phyloP scores from a whole-genome alignment of 2,329 filamentous ascomycete genomes.

The Elsinoe necatrix region DNA sequence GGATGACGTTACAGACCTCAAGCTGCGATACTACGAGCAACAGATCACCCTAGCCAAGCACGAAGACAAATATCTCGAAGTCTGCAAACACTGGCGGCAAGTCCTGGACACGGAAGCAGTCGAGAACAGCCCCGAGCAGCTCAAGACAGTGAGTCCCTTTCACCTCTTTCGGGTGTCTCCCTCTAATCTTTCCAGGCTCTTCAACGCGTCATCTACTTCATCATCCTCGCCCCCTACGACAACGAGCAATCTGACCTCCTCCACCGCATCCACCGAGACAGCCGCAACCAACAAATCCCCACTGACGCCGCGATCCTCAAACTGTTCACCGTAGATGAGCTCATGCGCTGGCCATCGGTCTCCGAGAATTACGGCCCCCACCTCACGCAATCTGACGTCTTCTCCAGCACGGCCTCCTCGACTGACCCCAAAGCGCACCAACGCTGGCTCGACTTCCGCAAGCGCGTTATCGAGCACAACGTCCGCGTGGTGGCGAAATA shows the following conservation, averaged over 20 bases:
- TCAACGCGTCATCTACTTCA: slow-evolving; percentile 93
- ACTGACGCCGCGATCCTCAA: slow-evolving; percentile 81
- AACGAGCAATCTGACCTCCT: slow-evolving; percentile 98
- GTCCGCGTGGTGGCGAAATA: slow-evolving; percentile 96
- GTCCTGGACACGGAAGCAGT: slow-evolving; percentile 94
- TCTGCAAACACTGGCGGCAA: slow-evolving; percentile 96
- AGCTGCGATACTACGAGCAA: slow-evolving; percentile 93
- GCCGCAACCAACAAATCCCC: slow-evolving; percentile 64
- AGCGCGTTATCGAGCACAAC: slow-evolving; percentile 98
- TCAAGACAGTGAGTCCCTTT: slow-evolving; percentile 61
- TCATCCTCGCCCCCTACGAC: slow-evolving; percentile 92
- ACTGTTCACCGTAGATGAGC: slow-evolving; percentile 87
- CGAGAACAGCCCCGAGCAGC: slow-evolving; percentile 76
- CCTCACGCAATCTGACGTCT: slow-evolving; percentile 82
- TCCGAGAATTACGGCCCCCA: slow-evolving; percentile 81
- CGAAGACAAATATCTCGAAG: slow-evolving; percentile 93
- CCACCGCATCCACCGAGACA: slow-evolving; percentile 81
- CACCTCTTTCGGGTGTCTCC: slow-evolving; percentile 17
- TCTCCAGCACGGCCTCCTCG: slow-evolving; percentile 52
- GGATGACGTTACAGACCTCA: slow-evolving; percentile 92
- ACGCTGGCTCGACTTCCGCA: slow-evolving; percentile 89
- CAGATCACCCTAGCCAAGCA: slow-evolving; percentile 94
- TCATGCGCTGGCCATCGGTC: slow-evolving; percentile 98
- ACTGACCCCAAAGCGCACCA: slow-evolving; percentile 70
- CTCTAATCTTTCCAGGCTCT: slow-evolving; percentile 52